Evolutionary conservation across 129 eudicot genomes (phyloP), one percentile per base, ranked within the genome.

Genomic region (Sambucus nigra): DNA sequence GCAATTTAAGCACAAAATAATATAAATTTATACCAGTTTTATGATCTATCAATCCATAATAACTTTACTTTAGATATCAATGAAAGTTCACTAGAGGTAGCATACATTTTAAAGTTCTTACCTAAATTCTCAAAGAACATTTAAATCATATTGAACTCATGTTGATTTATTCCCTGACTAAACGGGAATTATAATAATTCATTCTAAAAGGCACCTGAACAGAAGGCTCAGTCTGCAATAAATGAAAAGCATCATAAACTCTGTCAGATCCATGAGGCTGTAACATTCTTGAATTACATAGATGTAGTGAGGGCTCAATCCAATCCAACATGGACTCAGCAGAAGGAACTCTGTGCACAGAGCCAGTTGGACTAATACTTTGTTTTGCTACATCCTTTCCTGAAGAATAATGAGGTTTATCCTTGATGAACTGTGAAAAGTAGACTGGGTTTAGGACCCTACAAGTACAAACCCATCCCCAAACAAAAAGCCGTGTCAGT

Each of bases 181-280:
- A n/a, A n/a, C n/a, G n/a, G n/a, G n/a, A 31, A 51, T 14, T 14
- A 51, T 25, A 14, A 7, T 24, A 19, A 45, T 29, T 6, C 28
- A 46, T 24, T 2, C 26, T 39, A 16, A 16, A 17, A 27, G 1
- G 48, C 38, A 87, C 96, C 94, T 83, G 81, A 69, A 88, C 84
- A 14, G 71, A 60, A 31, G 94, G 82, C 13, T 88, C 94, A 2
- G 73, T 64, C 56, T 68, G 77, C 58, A 88, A 41, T 25, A 83
- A 24, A 68, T 70, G 69, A 53, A 88, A 80, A 35, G 94, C 94
- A 46, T 80, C 94, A 53, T 69, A 59, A 14, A 75, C 83, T 57
- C 68, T 59, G 42, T 42, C 68, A 14, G 54, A 49, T 58, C 77
- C 75, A 57, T 18, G 35, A 63, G 69, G 31, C 46, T 57, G 63